These are phyloP conservation scores for Nitzschia sp. DNA, from an alignment of 108 stramenopile genomes.

Conservation along the genomic window DNA sequence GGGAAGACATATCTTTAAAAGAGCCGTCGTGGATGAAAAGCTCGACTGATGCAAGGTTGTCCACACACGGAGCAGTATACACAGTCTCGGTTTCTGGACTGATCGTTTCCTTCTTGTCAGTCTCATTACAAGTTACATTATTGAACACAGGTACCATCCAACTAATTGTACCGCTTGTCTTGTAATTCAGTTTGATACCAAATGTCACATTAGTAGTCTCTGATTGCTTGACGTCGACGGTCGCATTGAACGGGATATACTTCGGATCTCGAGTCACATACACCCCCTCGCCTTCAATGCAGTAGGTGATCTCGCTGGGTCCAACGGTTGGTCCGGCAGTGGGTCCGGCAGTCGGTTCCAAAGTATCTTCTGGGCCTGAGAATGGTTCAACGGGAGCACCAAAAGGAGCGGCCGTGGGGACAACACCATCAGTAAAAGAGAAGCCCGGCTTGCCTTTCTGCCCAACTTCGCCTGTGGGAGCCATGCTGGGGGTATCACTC, in stretches of 20 bases:
- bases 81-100: not conserved
- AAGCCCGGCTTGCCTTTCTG: too few species aligned
- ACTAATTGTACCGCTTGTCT: not conserved
- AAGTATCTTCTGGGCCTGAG: too few species aligned
- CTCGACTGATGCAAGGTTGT: not conserved
- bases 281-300: not conserved
- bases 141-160: slow-evolving; percentile 6
- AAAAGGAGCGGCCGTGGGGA: not conserved
- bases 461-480: too few species aligned
- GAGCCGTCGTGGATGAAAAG: not conserved
- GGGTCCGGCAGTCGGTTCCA: slow-evolving; percentile 4
- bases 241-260: not conserved
- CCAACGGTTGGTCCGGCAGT: not conserved
- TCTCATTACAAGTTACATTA: not conserved
- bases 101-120: not conserved
- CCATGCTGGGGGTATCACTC: not conserved
- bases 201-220: not conserved
- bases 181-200: not conserved
- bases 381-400: not conserved
- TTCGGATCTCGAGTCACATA: not conserved
- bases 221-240: not conserved
- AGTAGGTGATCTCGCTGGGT: slow-evolving; percentile 1
- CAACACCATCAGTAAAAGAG: not conserved
- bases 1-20: not conserved
- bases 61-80: not conserved